Evolutionary conservation across 2,329 filamentous ascomycete species (phyloP), one percentile per base, ranked within the genome.

Genomic region (Epichloe uncinata): DNA sequence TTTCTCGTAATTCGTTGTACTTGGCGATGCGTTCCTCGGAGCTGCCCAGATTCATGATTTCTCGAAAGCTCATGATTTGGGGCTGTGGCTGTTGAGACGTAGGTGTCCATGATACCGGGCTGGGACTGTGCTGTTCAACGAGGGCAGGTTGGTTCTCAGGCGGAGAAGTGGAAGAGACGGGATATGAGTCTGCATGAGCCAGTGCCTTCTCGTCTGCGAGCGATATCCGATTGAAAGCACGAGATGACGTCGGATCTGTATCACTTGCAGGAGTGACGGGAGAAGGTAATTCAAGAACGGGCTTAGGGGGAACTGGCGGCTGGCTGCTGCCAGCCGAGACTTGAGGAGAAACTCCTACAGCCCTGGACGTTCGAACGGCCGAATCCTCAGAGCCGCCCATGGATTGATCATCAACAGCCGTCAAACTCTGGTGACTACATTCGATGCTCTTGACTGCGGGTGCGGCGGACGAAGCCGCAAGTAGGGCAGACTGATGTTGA

Each of bases 11-110:
- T 51, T 84, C 78, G 52, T 87, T 78, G 63, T 86, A 95, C 13
- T 81, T 82, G 42, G 75, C 71, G 52, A 93, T 85, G 18, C 89
- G 81, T 56, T 93, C 82, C 13, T 73, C 65, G 0, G 81, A 66
- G 2, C 77, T 79, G 15, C 77, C 73, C 46, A 93, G 73, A 8
- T 78, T 79, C 58, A 88, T 73, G 53, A 96, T 95, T 52, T 95
- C 85, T 47, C 82, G 79, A 66, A 94, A 90, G 1, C 76, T 71
- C 55, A 77, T 73, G 37, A 78, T 69, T 44, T 60, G 59, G 11
- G 60, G 45, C 22, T 50, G 53, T 22, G 50, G 42, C 26, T 45
- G 48, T 45, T 56, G 48, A 22, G 42, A 42, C 12, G 50, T 22
- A n/a, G 54, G 47, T 6, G 53, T 47, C 30, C 54, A 49, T 5